Evolutionary conservation across 1,139 yeast species (phyloP), one percentile per base, ranked within the genome.

Genomic region (Scheffersomyces cryptocercus): DNA sequence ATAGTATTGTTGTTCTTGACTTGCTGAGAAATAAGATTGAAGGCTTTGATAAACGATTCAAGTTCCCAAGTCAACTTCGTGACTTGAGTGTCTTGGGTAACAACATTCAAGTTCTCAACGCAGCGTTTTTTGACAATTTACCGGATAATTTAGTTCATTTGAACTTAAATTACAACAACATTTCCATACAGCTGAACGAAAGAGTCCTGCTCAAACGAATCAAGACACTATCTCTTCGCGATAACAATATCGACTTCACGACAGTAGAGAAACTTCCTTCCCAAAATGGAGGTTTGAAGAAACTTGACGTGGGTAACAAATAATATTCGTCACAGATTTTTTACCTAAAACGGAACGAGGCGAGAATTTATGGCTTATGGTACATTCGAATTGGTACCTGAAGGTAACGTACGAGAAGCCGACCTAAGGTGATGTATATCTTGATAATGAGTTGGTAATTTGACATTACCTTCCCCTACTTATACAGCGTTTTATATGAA

Each of bases 21-120:
- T 20, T 31, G 11, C 35, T 31, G 35, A 31, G 35, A 8, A 31
- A 31, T 20, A 31, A 31, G n/a, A 31, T 31, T 3, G 35, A 31
- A 20, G 35, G 35, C n/a, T 31, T 31, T 31, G 35, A 31, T 12
- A 15, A 20, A 20, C 20, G 35, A 20, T 31, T 31, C 35, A 31
- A 31, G n/a, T 31, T 31, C 35, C 35, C 35, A 4, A 14, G 24
- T 8, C 35, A 31, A 20, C 20, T 31, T 10, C 35, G 35, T 14
- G 35, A 31, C n/a, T 31, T 31, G 35, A 31, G 20, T 31, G 35
- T 31, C 20, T 20, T 31, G 7, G 35, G 35, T 14, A 31, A 31
- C 35, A n/a, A 13, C 20, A 31, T 31, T 24, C 35, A 31, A 11
- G 35, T 31, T 13, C 35, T 31, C 35, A 31, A 31, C n/a, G 35